Base-by-base conservation (phyloP, 345 rosid species). In the Salix purpurea region DNA sequence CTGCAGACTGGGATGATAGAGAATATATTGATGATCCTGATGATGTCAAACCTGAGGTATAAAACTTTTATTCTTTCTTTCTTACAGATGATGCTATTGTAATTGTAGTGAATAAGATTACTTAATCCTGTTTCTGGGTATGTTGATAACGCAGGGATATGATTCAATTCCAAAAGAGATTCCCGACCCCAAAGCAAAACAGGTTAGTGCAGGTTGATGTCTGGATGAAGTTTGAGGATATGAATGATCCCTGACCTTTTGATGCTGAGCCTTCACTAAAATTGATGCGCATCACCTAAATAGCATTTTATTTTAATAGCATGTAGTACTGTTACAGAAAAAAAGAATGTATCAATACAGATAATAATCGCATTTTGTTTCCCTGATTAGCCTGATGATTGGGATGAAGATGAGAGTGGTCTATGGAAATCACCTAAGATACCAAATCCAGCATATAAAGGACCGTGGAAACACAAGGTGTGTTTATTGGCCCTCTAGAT, bases 1-100 rank as follows among this genome's bases (percentile, higher is more conserved):
- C 96, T 48, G 88, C 85, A 76, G 96, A 91, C 76, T 94, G 97
- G 98, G 98, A 94, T 78, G 96, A 91, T 37, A 90, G 89, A 77
- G 98, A 94, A 76, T 94, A 90, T 81, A 90, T 94, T 4, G 94
- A 91, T 28, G 97, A 94, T 80, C 98, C 94, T 65, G 80, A 87
- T 72, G 92, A 79, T 81, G 88, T 85, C 74, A 91, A 91, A 87
- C 97, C 97, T 13, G 84, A 90, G 97, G 98, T 94, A 83, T 71
- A n/a, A 70, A 32, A 61, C 67, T 71, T 62, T 14, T 21, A 0
- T 1, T 77, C 76, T 65, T 19, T 80, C 70, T 23, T 79, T 15
- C 16, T 26, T 19, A 39, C 7, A 56, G 40, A 64, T n/a, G 69
- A 58, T 65, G 2, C 48, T 71, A 12, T 58, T 74, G 65, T 32